phyloP scores from a whole-genome alignment of 2,329 filamentous ascomycete species.

The Emericellopsis atlantica region DNA sequence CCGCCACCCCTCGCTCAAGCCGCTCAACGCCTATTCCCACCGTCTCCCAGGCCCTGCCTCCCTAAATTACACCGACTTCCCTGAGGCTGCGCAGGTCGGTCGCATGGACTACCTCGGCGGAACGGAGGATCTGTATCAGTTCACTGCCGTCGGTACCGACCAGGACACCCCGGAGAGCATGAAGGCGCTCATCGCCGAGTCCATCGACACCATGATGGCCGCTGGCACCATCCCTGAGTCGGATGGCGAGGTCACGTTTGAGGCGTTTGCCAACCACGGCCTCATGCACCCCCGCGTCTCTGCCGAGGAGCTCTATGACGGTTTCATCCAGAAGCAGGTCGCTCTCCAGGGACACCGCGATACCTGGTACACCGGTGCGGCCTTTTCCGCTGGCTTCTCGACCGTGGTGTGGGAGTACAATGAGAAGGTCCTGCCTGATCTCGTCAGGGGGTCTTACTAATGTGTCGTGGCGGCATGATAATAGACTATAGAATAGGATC shows the following conservation, averaged over 20 bases:
- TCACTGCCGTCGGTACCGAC: conserved; percentile 12
- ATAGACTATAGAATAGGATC: too few species aligned
- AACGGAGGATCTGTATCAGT: conserved; percentile 16
- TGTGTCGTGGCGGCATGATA: too few species aligned
- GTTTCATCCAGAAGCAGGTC: conserved; percentile 27
- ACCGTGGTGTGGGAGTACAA: conserved; percentile 20
- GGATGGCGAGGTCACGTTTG: conserved; percentile 14
- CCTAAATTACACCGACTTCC: conserved; percentile 8
- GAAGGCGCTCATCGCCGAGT: conserved; percentile 10
- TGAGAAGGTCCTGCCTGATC: conserved; percentile 10
- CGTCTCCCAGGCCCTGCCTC: conserved; percentile 5
- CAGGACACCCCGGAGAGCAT: conserved; percentile 8
- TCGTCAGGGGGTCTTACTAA: conserved; percentile 1
- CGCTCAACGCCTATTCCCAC: conserved; percentile 6
- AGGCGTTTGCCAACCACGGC: conserved; percentile 20
- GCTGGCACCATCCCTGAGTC: conserved; percentile 10
- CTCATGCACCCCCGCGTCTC: conserved; percentile 21
- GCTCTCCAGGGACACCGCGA: conserved; percentile 26
- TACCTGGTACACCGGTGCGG: conserved; percentile 31
- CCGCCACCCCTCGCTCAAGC: conserved; percentile 11
- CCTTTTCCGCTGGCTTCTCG: conserved; percentile 19
- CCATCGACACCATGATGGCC: conserved; percentile 14
- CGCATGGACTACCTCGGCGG: conserved; percentile 16
- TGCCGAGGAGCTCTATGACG: conserved; percentile 18
- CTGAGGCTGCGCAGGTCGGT: conserved; percentile 8